Evolutionary conservation across 2,329 filamentous ascomycete genomes (phyloP).

Genomic region (Aureobasidium sp.): DNA sequence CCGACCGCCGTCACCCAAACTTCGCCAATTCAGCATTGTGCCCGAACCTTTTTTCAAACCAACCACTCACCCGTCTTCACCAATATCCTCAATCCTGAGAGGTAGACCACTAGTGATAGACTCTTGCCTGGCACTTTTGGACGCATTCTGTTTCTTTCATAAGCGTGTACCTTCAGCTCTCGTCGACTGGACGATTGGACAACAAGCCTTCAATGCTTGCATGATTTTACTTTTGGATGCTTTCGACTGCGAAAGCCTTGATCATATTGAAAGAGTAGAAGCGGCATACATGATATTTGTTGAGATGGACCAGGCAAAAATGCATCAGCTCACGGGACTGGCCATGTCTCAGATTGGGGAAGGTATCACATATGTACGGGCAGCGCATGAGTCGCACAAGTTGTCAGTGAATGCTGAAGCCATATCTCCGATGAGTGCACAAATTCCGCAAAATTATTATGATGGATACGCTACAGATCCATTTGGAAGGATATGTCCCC

Average conservation of each 20-base stretch:
- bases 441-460: too few species aligned
- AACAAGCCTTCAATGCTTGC: constrained; percentile 56
- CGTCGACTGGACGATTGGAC: constrained; percentile 54
- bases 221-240: constrained; percentile 56
- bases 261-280: constrained; percentile 44
- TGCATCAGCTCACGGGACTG: constrained; percentile 51
- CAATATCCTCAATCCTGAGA: constrained; percentile 17
- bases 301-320: constrained; percentile 44
- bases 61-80: constrained; percentile 25
- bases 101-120: constrained; percentile 46
- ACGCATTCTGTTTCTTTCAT: constrained; percentile 54
- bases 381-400: constrained; percentile 19
- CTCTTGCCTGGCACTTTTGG: constrained; percentile 45
- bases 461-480: too few species aligned
- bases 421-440: not conserved
- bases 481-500: too few species aligned
- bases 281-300: constrained; percentile 47
- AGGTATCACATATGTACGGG: constrained; percentile 25
- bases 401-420: not conserved
- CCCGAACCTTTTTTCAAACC: constrained; percentile 4
- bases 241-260: constrained; percentile 44
- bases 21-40: not conserved
- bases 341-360: constrained; percentile 45
- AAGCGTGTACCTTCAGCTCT: constrained; percentile 47
- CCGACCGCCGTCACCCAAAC: not conserved